These are phyloP conservation scores for Curvularia eragrostidis DNA, from an alignment of 2,329 filamentous ascomycete species.

Conservation along the genomic window DNA sequence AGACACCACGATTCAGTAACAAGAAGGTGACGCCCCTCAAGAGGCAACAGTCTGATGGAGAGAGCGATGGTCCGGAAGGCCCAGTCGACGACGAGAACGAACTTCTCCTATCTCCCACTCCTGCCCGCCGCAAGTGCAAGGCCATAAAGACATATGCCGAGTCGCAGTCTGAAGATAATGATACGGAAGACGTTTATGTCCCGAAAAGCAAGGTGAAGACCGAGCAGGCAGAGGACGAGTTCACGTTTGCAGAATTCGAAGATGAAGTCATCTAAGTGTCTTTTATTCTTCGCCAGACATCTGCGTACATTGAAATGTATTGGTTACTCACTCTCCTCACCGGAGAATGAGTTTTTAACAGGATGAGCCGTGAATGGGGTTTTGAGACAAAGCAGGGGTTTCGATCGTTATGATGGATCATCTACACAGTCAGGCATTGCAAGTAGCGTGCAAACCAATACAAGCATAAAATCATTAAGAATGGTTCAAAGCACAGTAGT, in stretches of 20 bases:
- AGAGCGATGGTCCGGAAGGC: neutral
- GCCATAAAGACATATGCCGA: neutral
- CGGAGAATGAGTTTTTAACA: neutral
- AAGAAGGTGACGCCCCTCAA: slow-evolving; percentile 8
- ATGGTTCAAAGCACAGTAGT: neutral
- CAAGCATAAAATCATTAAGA: neutral
- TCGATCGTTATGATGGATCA: neutral
- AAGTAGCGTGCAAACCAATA: neutral
- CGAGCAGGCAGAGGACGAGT: neutral
- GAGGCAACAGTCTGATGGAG: neutral
- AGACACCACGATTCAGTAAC: neutral
- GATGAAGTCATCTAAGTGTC: neutral
- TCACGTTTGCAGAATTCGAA: neutral
- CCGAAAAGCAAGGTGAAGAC: neutral
- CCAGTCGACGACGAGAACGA: neutral
- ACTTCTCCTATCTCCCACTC: neutral
- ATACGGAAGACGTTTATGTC: neutral
- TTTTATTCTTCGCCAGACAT: neutral
- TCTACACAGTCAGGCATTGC: neutral
- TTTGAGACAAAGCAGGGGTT: neutral
- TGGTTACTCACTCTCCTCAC: neutral
- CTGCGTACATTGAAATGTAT: neutral
- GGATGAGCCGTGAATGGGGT: neutral
- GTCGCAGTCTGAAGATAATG: neutral
- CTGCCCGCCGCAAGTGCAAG: neutral